Evolutionary conservation across 768 basidiomycete species (phyloP), one percentile per base, ranked within the genome.

Genomic region (Russula sp.): DNA sequence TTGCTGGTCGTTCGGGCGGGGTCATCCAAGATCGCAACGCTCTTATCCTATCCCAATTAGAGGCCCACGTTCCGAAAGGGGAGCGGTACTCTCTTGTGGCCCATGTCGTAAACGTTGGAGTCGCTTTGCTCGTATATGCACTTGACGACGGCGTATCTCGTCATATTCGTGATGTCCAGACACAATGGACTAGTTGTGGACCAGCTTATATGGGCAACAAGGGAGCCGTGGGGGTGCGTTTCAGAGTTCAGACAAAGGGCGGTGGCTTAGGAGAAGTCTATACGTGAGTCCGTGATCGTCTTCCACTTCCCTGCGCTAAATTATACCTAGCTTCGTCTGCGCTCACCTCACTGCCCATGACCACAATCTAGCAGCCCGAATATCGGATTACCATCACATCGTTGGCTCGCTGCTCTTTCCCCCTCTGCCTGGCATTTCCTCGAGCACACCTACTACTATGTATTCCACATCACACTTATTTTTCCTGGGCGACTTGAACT

Each of bases 401-500:
- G 88, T 92, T 42, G 75, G 83, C 47, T 82, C 86, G 2, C 80
- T 99, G 36, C 78, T 95, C 49, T 97, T 99, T 68, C 76, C 83
- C 9, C 77, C 89, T 8, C 59, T 78, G 2, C 72, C 77, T 39
- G 71, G 73, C 3, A 73, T 75, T 3, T 71, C 74, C 9, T 73
- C 79, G 0, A 68, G 67, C 32, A 60, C 65, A 11, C 74, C 77
- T 6, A 82, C 84, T 51, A 87, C 84, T 11, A 81, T 98, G 49
- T 93, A 90, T 75, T 78, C 84, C 47, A 88, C 93, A 0, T 91
- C 92, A 13, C 92, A 98, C 72, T 79, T 97, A 1, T 97, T 98
- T 79, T 80, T 97, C 71, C 80, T 97, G 38, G 96, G 96, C 7
- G 95, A 98, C 73, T 81, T 97, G 64, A 98, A 98, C 74, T 97